Conservation (phyloP, 2,329 filamentous ascomycete species). For the Phaeosphaeriaceae sp. region DNA sequence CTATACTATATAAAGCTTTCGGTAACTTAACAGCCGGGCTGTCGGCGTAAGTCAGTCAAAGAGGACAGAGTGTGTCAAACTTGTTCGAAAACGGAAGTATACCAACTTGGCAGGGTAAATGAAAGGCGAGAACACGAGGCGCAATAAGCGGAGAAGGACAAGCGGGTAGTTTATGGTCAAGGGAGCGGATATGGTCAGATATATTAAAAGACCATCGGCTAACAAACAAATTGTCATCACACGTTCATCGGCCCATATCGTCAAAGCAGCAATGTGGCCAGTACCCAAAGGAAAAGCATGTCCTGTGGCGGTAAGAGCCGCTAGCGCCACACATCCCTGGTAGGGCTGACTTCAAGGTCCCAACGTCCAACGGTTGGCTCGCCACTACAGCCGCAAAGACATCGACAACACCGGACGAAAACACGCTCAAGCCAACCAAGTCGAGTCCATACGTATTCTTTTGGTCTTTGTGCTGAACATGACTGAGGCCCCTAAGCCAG, state of each 20-base stretch:
- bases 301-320: constrained; percentile 15
- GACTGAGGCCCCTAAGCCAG: constrained; percentile 22
- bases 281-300: constrained; percentile 26
- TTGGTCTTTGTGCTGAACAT: constrained; percentile 13
- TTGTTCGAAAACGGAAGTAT: constrained; percentile 29
- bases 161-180: constrained; percentile 17
- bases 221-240: constrained; percentile 37
- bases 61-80: constrained; percentile 48
- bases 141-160: constrained; percentile 15
- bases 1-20: constrained; percentile 29
- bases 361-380: constrained; percentile 17
- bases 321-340: constrained; percentile 16
- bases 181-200: constrained; percentile 22
- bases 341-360: constrained; percentile 28
- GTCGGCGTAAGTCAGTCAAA: constrained; percentile 38
- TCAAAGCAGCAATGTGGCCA: constrained; percentile 43
- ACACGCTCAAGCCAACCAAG: too few relatives aligned
- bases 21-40: constrained; percentile 26
- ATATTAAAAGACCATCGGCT: constrained; percentile 19
- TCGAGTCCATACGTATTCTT: not conserved
- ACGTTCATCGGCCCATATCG: constrained; percentile 38
- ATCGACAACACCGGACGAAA: not conserved
- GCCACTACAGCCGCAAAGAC: constrained; percentile 1
- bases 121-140: constrained; percentile 22
- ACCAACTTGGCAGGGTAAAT: constrained; percentile 25